A percentile compares a stretch with the other conserved stretches of the same genome.
Conservation (phyloP, 331 rosid genomes). For the Pyracantha coccinea region DNA sequence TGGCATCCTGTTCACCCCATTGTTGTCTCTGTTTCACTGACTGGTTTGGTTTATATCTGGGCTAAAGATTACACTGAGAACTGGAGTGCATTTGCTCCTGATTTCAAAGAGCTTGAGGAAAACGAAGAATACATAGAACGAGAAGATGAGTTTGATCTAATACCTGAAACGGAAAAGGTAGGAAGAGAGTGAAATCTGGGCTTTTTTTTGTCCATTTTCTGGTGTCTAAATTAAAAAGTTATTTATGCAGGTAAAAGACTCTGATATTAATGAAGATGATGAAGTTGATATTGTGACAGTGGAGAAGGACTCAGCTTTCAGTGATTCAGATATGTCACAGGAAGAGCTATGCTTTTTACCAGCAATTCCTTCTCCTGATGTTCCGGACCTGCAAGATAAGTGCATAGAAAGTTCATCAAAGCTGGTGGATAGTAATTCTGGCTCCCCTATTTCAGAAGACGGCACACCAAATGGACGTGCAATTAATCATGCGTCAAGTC, state of each 20-base stretch:
- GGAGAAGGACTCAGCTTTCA: conserved; percentile 80
- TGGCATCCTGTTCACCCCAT: conserved; percentile 88
- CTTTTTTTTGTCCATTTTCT: not conserved
- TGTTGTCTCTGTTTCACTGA: conserved; percentile 75
- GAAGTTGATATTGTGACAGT: conserved; percentile 72
- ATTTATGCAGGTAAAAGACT: conserved; percentile 60
- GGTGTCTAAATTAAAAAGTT: not conserved
- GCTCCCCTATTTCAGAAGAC: conserved; percentile 88
- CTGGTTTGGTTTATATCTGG: conserved; percentile 84
- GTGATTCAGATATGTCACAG: conserved; percentile 89
- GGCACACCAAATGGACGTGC: conserved; percentile 63
- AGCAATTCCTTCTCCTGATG: conserved; percentile 66
- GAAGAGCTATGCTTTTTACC: conserved; percentile 89
- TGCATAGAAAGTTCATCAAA: conserved; percentile 67
- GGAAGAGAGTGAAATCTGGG: conserved; percentile 6
- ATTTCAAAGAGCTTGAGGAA: conserved; percentile 94
- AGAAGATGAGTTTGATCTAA: conserved; percentile 93
- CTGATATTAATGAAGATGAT: conserved; percentile 78
- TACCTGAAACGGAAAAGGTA: conserved; percentile 81
- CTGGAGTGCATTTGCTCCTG: conserved; percentile 99
- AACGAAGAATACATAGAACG: conserved; percentile 86
- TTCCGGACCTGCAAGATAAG: conserved; percentile 65
- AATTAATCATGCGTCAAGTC: conserved; percentile 65
- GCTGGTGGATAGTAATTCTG: conserved; percentile 66
- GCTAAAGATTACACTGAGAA: conserved; percentile 95